Base-by-base conservation (phyloP, 2,329 filamentous ascomycete genomes). In the Colletotrichum phormii region DNA sequence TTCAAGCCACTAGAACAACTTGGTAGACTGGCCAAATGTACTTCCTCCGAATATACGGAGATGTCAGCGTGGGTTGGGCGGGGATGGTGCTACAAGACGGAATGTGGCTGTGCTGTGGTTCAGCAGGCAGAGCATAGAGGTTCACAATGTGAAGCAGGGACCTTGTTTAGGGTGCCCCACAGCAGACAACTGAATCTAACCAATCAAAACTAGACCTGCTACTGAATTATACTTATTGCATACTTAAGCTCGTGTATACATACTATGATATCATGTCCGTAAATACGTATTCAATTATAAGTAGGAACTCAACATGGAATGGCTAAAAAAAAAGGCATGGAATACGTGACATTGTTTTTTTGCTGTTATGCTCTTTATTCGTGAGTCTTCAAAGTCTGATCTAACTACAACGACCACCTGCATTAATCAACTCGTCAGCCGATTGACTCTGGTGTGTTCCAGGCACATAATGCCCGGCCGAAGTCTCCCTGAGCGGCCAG, bases 401-500 rank as follows among this genome's bases (percentile, higher is more conserved):
- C 12, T 26, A 13, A 13, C 4, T 54, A 11, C 42, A 13, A 15
- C 5, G 51, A 13, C 22, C 22, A 18, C 51, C n/a, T 54, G 51
- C 51, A 54, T 24, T 26, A n/a, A 53, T 26, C 31, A 53, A 24
- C 15, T 15, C 33, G 8, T 24, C 35, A 18, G 26, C 29, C 31
- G 18, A 51, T 26, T 49, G 31, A 37, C 42, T 18, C n/a, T 49
- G 8, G 7, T 22, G n/a, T 37, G 26, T 67, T 18, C 64, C 8
- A 29, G 51, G 57, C 54, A 29, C 37, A 26, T 26, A 57, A 54
- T 35, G 57, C 68, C 26, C 22, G 51, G 60, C 65, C 58, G 42
- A 42, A 59, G 57, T 37, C 53, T 42, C 51, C 51, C 18, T 64
- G 37, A 72, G 65, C 51, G 22, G 55, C 31, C 26, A 37, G 31